Evolutionary conservation across 768 basidiomycete species (phyloP).

Genomic region (Boletales sp.): DNA sequence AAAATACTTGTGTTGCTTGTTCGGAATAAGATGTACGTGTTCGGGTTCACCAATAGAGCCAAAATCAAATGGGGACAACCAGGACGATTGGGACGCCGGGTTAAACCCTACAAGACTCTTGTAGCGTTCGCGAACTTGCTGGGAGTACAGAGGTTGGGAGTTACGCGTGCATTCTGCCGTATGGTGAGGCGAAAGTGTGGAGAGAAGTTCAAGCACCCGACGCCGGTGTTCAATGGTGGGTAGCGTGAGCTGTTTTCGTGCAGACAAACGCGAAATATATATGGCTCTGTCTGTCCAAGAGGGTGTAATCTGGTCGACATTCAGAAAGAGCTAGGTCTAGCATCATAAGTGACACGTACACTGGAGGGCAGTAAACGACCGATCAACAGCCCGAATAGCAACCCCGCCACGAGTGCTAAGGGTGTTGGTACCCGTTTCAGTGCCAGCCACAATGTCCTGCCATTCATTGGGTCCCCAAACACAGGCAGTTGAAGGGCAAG

Average conservation of each 20-base stretch:
- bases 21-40: slow-evolving; percentile 34
- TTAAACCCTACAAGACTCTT: slow-evolving; percentile 77
- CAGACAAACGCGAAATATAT: slow-evolving; percentile 44
- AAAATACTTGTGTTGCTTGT: slow-evolving; percentile 91
- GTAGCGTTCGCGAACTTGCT: slow-evolving; percentile 87
- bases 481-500: neutral
- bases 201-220: slow-evolving; percentile 83
- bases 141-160: slow-evolving; percentile 78
- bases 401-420: slow-evolving; percentile 55
- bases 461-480: slow-evolving; percentile 21
- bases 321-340: neutral
- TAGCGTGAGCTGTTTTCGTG: slow-evolving; percentile 61
- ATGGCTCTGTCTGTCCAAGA: slow-evolving; percentile 57
- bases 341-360: slow-evolving; percentile 19
- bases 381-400: slow-evolving; percentile 58
- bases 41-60: slow-evolving; percentile 39
- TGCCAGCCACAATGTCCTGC: slow-evolving; percentile 26
- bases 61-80: slow-evolving; percentile 55
- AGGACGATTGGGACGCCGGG: slow-evolving; percentile 52
- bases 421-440: slow-evolving; percentile 51
- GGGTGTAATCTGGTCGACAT: slow-evolving; percentile 22
- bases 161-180: slow-evolving; percentile 88
- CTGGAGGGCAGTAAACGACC: slow-evolving; percentile 43
- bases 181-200: slow-evolving; percentile 85
- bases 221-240: slow-evolving; percentile 83